Evolutionary conservation across 164 flowering plant genomes (phyloP), one percentile per base, ranked within the genome.

Genomic region (Malania oleifera): DNA sequence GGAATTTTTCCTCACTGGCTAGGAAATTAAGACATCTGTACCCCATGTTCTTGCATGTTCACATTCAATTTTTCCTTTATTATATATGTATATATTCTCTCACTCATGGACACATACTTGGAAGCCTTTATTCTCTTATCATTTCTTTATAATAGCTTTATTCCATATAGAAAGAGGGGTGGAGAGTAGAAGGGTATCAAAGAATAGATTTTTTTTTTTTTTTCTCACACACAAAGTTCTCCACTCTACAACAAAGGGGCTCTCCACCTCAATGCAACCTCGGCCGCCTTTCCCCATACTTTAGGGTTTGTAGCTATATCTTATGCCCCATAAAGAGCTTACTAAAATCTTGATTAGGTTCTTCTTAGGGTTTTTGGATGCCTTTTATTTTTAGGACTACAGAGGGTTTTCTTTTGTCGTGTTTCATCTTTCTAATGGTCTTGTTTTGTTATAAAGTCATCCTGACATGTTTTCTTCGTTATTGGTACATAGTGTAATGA

Each of bases 131-230:
- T 9, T 39, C 44, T 28, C 49, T 38, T 38, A 38, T 38, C 41
- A 11, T 38, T 38, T 38, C 25, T 19, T 48, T 22, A 26, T 12
- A 59, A 24, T 48, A 56, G 31, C 71, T 67, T 71, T 71, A 71
- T 72, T 64, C 71, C 26, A 43, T 20, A 2, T 7, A 8, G 54
- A 64, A 63, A 61, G 59, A 57, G 44, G 66, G 20, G 20, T 43
- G 46, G 63, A 51, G 56, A 56, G 60, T 43, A 59, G 35, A 34
- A 44, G 56, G 65, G 72, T 18, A 67, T 61, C 67, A 69, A 73
- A 54, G 77, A 73, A 73, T 70, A 66, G 73, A 63, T 59, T 69
- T 62, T 62, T 34, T 56, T 52, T 39, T 35, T 23, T 15, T 15
- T 17, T 3, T 59, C 57, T 65, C 35, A 39, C 62, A 39, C 62